phyloP scores from a whole-genome alignment of 2,329 filamentous ascomycete species.

The Aaosphaeria arxii region DNA sequence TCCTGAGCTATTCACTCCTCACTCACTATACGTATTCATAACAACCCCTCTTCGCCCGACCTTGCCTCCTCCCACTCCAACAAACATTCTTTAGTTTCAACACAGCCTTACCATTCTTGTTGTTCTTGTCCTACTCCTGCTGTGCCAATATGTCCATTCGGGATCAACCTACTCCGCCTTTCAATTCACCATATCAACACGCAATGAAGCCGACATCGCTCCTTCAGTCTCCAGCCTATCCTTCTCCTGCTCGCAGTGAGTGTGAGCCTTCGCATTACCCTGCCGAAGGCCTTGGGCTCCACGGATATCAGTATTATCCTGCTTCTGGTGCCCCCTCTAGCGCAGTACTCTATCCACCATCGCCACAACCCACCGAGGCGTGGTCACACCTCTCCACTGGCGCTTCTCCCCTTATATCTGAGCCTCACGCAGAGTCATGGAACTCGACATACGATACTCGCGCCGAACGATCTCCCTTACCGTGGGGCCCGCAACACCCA shows the following conservation, averaged over 20 bases:
- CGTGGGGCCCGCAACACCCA: constrained; percentile 25
- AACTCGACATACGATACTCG: constrained; percentile 31
- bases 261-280: constrained; percentile 22
- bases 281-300: constrained; percentile 30
- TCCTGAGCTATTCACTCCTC: constrained; percentile 1
- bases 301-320: constrained; percentile 23
- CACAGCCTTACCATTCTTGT: background rate
- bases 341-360: constrained; percentile 26
- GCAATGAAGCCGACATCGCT: constrained; percentile 19
- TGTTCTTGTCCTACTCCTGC: constrained; percentile 4
- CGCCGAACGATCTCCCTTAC: constrained; percentile 23
- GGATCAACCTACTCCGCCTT: constrained; percentile 31
- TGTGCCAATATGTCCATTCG: constrained; percentile 22
- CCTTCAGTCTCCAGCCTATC: constrained; percentile 31
- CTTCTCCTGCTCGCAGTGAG: constrained; percentile 32
- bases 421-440: constrained; percentile 30
- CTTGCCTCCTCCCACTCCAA: background rate
- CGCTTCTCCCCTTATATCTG: constrained; percentile 25
- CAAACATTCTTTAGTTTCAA: background rate
- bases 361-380: constrained; percentile 32
- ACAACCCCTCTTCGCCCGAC: constrained; percentile 5
- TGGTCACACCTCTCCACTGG: constrained; percentile 29
- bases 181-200: constrained; percentile 36
- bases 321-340: constrained; percentile 6
- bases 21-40: constrained; percentile 1